Conservation (phyloP, 257 asterid genomes). For the Solanum sejunctum region DNA sequence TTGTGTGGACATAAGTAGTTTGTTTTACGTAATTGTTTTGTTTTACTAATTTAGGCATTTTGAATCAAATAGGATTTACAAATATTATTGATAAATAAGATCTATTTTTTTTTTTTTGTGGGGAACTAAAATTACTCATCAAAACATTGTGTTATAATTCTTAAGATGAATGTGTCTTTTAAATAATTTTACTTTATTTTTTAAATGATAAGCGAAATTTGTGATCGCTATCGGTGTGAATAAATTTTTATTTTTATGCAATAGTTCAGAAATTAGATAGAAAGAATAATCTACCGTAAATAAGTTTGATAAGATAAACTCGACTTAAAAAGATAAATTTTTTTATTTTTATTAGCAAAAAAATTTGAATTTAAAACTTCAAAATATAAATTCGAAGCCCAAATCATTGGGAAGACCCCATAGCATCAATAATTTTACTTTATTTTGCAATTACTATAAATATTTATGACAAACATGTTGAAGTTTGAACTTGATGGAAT, state of each 20-base stretch:
- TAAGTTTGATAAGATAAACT: no score
- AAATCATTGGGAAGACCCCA: no score
- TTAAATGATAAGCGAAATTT: no score
- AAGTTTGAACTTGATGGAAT: no score
- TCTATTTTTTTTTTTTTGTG: background rate
- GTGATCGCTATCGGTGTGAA: no score
- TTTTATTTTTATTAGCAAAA: no score
- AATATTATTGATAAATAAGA: background rate
- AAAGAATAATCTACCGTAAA: no score
- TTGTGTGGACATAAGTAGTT: background rate
- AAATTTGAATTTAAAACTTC: no score
- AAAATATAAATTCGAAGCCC: no score
- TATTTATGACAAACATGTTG: background rate
- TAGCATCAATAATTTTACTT: background rate
- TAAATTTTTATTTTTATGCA: rapidly evolving
- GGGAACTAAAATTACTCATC: background rate
- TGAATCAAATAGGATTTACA: background rate
- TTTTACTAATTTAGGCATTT: background rate
- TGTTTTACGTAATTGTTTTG: background rate
- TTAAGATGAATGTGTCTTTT: background rate
- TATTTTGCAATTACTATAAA: background rate
- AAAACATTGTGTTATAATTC: background rate
- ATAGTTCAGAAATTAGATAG: no score
- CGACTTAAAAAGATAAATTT: no score
- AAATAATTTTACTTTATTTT: background rate